Evolutionary conservation across 768 basidiomycete genomes (phyloP).

Genomic region (Lactifluus subvellereus): DNA sequence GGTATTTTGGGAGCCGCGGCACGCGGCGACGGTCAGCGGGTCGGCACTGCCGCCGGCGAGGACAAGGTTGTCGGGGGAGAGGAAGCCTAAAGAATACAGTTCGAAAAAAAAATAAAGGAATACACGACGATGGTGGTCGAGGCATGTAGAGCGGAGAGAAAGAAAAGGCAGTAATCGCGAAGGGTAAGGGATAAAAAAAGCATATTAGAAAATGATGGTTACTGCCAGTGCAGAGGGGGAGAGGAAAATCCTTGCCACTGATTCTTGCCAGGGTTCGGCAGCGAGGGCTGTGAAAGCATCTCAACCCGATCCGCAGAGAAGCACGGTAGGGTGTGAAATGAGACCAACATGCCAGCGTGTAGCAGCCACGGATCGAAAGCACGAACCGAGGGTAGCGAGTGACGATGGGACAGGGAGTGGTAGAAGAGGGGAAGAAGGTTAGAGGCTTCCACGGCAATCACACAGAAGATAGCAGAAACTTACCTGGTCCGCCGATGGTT

Average conservation of each 20-base stretch:
- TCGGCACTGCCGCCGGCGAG: slow-evolving; percentile 26
- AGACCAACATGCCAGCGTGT: slow-evolving; percentile 16
- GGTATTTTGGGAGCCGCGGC: slow-evolving; percentile 74
- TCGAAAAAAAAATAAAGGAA: neutral
- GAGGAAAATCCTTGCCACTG: slow-evolving; percentile 24
- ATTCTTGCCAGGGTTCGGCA: slow-evolving; percentile 19
- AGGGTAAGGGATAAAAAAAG: slow-evolving; percentile 12
- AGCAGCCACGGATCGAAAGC: slow-evolving; percentile 19
- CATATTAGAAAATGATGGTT: slow-evolving; percentile 22
- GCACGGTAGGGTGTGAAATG: slow-evolving; percentile 8
- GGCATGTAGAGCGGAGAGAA: slow-evolving; percentile 10
- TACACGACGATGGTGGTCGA: neutral
- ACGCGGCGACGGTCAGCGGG: slow-evolving; percentile 54
- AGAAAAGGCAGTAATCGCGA: slow-evolving; percentile 9
- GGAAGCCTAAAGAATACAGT: slow-evolving; percentile 14
- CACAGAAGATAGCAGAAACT: slow-evolving; percentile 17
- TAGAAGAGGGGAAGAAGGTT: slow-evolving; percentile 21
- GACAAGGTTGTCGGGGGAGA: slow-evolving; percentile 72
- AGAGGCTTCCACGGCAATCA: slow-evolving; percentile 22
- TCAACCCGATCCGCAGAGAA: slow-evolving; percentile 19
- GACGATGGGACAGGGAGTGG: slow-evolving; percentile 9
- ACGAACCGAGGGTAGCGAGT: slow-evolving; percentile 17
- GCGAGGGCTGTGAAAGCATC: slow-evolving; percentile 12
- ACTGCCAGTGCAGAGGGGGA: slow-evolving; percentile 9
- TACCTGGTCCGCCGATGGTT: slow-evolving; percentile 20